phyloP scores from a whole-genome alignment of 2,329 filamentous ascomycete species.

The Ophiostoma angusticollis region DNA sequence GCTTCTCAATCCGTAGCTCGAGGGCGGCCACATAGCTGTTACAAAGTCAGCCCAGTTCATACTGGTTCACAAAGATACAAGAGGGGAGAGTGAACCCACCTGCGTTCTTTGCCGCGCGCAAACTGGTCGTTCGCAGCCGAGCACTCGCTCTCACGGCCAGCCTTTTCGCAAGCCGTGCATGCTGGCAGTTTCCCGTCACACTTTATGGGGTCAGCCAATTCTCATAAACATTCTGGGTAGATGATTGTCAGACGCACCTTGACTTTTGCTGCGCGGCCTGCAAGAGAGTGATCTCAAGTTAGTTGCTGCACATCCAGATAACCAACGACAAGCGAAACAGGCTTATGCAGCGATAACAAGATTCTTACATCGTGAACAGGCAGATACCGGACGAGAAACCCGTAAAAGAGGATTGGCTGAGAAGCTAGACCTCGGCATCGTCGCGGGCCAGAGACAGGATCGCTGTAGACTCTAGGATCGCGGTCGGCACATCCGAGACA shows the following conservation, averaged over 20 bases:
- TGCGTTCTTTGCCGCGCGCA: slow-evolving; percentile 86
- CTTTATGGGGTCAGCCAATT: slow-evolving; percentile 24
- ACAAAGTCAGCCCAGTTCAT: slow-evolving; percentile 16
- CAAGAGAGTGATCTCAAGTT: not conserved
- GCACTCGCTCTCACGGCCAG: slow-evolving; percentile 74
- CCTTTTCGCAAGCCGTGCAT: slow-evolving; percentile 89
- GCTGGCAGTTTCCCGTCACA: slow-evolving; percentile 94
- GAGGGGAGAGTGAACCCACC: slow-evolving; percentile 32
- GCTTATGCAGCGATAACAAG: not conserved
- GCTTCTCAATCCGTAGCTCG: slow-evolving; percentile 79
- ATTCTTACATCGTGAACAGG: slow-evolving; percentile 58
- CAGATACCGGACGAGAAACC: slow-evolving; percentile 67
- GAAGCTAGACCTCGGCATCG: slow-evolving; percentile 28
- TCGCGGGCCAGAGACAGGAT: not conserved
- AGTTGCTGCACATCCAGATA: not conserved
- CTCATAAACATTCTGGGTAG: not conserved
- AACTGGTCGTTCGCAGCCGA: slow-evolving; percentile 94
- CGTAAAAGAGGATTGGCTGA: slow-evolving; percentile 46
- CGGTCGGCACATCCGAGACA: too few relatives aligned
- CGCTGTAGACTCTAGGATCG: too few relatives aligned
- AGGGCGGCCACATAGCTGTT: slow-evolving; percentile 79
- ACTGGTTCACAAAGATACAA: too few relatives aligned
- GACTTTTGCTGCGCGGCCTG: slow-evolving; percentile 78
- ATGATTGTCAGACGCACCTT: slow-evolving; percentile 41
- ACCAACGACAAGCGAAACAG: too few relatives aligned